These are phyloP conservation scores for Chaetomiaceae sp. DNA, from an alignment of 2,329 filamentous ascomycete species.

Conservation along the genomic window DNA sequence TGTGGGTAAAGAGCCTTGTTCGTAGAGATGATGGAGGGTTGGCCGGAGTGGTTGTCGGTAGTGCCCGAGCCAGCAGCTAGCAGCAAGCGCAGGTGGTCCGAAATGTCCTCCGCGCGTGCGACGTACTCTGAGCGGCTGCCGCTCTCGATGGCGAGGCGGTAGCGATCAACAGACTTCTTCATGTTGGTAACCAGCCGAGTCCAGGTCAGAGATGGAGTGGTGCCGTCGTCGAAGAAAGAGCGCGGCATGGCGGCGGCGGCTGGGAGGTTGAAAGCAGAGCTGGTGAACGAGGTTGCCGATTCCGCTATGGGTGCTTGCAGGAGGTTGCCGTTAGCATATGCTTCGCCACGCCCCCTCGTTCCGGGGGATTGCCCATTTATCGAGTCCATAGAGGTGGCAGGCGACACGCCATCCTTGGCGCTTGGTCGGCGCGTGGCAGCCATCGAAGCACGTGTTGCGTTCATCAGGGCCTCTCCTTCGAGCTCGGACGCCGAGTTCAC, in stretches of 20 bases:
- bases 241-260: constrained; percentile 60
- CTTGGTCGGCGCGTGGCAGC: constrained; percentile 60
- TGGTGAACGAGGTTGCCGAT: constrained; percentile 58
- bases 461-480: constrained; percentile 69
- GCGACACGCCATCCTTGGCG: constrained; percentile 64
- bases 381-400: constrained; percentile 86
- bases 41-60: constrained; percentile 96
- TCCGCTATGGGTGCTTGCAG: constrained; percentile 45
- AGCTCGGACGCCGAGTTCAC: constrained; percentile 76
- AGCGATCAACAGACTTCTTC: constrained; percentile 82
- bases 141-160: constrained; percentile 80
- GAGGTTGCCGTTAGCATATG: constrained; percentile 45
- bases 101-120: constrained; percentile 92
- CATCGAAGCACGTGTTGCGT: constrained; percentile 57
- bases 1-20: constrained; percentile 97
- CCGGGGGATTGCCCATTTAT: constrained; percentile 63
- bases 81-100: constrained; percentile 85
- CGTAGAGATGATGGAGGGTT: constrained; percentile 97
- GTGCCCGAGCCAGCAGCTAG: constrained; percentile 95
- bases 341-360: constrained; percentile 52
- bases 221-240: constrained; percentile 88
- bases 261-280: constrained; percentile 50
- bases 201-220: constrained; percentile 77
- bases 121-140: constrained; percentile 86
- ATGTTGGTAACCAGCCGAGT: constrained; percentile 85